Evolutionary conservation across 176 grass and related monocot species (phyloP), one percentile per base, ranked within the genome.

Genomic region (Carex scoparia): DNA sequence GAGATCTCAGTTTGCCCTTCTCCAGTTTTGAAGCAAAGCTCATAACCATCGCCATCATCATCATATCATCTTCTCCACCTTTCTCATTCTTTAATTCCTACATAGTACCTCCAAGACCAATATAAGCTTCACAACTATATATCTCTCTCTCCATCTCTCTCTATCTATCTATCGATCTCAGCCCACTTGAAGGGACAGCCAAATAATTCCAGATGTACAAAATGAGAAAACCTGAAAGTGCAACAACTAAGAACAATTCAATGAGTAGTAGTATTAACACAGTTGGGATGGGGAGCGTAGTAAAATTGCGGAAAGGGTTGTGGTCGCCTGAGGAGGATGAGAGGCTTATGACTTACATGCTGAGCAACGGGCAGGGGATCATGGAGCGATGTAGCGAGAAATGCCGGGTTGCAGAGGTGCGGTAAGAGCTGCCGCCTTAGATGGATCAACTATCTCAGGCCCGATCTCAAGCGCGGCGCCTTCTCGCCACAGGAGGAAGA

Each of bases 241-340:
- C 55, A 44, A 49, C 73, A 3, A 71, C 49, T 7, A 81, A 61
- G 7, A 81, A 69, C 58, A 61, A 44, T n/a, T 53, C 48, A 76
- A 31, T 53, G 11, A 55, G 10, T 76, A 55, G 10, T 76, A 19
- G 38, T 65, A 0, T 9, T 11, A 89, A 89, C 76, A 81, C 65
- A 7, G 62, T 81, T 7, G 48, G 10, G 10, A 69, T 32, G 16
- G 64, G 56, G 13, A 61, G 7, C 42, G 31, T 55, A 30, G 60
- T 5, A 14, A 99, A 99, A 88, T 87, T 99, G 72, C 83, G 91
- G 1, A 99, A 99, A 89, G 97, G 97, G 56, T 83, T 99, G 81
- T 99, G 97, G 97, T 99, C 97, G 63, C 96, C 96, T 23, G 91
- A 99, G 90, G 96, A 99, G 90, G 96, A 99, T 75, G 96, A 99